These are phyloP conservation scores for Calonectria hawksworthii DNA, from an alignment of 2,329 filamentous ascomycete genomes.

Conservation along the genomic window DNA sequence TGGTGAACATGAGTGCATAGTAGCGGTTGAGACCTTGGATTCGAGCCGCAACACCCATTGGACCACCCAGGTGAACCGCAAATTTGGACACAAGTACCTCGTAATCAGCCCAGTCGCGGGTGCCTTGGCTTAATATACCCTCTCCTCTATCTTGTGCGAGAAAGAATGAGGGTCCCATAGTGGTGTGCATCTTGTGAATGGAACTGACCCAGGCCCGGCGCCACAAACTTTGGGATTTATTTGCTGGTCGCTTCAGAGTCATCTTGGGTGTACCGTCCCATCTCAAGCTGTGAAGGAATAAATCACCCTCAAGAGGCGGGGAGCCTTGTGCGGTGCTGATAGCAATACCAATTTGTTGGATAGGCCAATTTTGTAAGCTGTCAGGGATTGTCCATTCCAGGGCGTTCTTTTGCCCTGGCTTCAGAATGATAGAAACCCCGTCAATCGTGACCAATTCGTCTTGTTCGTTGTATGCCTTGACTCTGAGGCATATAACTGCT, in stretches of 20 bases:
- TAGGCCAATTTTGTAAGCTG: neutral
- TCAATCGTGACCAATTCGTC: neutral
- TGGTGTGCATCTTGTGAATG: neutral
- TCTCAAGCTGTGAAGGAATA: neutral
- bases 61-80: neutral
- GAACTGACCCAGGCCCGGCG: neutral
- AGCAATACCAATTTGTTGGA: neutral
- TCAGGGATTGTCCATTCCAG: neutral
- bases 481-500: neutral
- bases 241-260: neutral
- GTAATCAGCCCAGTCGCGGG: neutral
- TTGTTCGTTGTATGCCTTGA: neutral
- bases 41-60: neutral
- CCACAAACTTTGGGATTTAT: neutral
- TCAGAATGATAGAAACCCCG: neutral
- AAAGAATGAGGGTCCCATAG: neutral
- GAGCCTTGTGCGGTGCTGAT: neutral
- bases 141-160: neutral
- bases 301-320: neutral
- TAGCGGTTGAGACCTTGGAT: neutral
- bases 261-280: neutral
- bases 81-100: neutral
- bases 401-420: neutral
- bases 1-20: neutral
- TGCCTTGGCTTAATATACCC: neutral